These are phyloP conservation scores for Aspergillus saccharolyticus DNA, from an alignment of 495 filamentous ascomycete species.

Conservation along the genomic window DNA sequence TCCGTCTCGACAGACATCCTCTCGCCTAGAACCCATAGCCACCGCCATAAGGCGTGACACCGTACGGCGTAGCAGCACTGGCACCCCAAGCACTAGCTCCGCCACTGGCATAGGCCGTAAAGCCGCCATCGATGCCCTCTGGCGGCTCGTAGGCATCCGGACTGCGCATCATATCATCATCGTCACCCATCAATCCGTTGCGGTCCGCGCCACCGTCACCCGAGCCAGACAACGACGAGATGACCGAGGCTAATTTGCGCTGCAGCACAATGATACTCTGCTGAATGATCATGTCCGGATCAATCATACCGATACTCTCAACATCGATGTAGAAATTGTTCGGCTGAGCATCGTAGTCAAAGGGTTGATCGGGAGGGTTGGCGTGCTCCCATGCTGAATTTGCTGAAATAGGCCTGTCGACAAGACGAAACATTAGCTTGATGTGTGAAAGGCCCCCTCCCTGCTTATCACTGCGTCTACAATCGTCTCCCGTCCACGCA, in stretches of 20 bases:
- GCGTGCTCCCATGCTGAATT: constrained; percentile 81
- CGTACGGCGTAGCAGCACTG: constrained; percentile 56
- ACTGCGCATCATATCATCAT: constrained; percentile 54
- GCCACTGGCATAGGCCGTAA: constrained; percentile 66
- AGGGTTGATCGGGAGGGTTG: constrained; percentile 72
- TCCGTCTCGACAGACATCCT: background rate
- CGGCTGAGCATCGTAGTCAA: constrained; percentile 86
- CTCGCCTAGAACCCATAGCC: constrained; percentile 43
- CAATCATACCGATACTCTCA: constrained; percentile 79
- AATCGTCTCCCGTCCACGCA: too few species aligned
- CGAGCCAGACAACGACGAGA: constrained; percentile 60
- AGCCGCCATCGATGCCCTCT: constrained; percentile 62
- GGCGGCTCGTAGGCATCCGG: constrained; percentile 55
- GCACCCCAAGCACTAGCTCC: constrained; percentile 61
- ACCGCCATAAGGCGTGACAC: constrained; percentile 66
- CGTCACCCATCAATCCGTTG: constrained; percentile 46
- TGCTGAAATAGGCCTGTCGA: constrained; percentile 70
- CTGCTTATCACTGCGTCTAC: too few species aligned
- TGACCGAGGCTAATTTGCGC: constrained; percentile 80
- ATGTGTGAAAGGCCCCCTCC: too few species aligned
- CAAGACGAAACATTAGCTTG: too few species aligned
- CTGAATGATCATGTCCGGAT: constrained; percentile 80
- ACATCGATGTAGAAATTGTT: constrained; percentile 86
- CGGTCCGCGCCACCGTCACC: constrained; percentile 36
- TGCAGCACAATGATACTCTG: constrained; percentile 87